Evolutionary conservation across 208 protist genomes (phyloP), one percentile per base, ranked within the genome.

Genomic region (Trypanosoma theileri): DNA sequence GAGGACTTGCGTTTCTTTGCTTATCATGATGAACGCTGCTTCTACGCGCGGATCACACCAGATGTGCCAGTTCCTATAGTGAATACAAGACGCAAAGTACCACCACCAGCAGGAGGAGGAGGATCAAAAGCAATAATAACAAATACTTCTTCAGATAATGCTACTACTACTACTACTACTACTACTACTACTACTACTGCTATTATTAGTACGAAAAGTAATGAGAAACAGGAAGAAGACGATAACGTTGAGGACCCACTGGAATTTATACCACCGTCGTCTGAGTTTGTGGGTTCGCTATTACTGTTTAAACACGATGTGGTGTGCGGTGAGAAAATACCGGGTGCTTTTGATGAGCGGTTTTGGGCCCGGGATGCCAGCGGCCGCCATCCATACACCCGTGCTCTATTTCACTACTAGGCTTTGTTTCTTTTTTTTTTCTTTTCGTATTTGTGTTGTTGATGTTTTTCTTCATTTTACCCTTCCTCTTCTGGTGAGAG

Each of bases 1-100:
- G 55, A 77, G 12, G 84, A 89, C 53, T 59, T 89, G 42, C 35
- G 59, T 22, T 82, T 77, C 62, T 71, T 82, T 24, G 46, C 66
- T 12, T 51, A 69, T 40, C 50, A 75, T 17, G 69, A 75, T 48
- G 62, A 78, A 44, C 41, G 74, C 16, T 73, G 66, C 19, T 82
- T 77, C 52, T 82, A 82, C 56, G 54, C 66, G 22, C 60, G 62
- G 28, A 26, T 21, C 11, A 21, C 26, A 41, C 54, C 31, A 10
- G 52, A 58, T 24, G 53, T 61, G n/a, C 10, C 24, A 26, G 6
- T 35, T 35, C 4, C 26, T n/a, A 17, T 26, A 16, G 8, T 22
- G 4, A 16, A 1, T 17, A 13, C 48, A 56, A 56, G 28, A 14
- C 44, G 60, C 16, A 48, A 51, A 13, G 13, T 40, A 28, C 16